A percentile compares a stretch with the other conserved stretches of the same genome.
These are phyloP conservation scores for Ustilago hordei DNA, from an alignment of 1,284 basidiomycete genomes.

Conservation along the genomic window DNA sequence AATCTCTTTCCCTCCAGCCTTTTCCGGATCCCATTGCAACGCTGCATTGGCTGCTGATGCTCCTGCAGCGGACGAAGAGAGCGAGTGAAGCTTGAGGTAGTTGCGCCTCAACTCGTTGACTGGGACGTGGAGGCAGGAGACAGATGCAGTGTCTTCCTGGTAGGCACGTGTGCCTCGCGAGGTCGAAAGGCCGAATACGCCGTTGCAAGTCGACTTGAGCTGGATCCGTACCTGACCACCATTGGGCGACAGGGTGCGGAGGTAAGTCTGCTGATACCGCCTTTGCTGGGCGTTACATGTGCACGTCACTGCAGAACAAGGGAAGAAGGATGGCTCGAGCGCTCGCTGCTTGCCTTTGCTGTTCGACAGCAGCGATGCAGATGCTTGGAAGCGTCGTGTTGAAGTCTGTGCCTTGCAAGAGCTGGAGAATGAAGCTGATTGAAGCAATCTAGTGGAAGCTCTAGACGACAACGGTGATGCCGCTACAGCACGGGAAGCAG, in stretches of 20 bases:
- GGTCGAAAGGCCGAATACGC: slow-evolving; percentile 54
- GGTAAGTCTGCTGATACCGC: slow-evolving; percentile 37
- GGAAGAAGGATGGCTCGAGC: slow-evolving; percentile 9
- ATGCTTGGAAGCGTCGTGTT: background rate
- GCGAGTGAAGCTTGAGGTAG: slow-evolving; percentile 43
- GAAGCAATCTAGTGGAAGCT: slow-evolving; percentile 1
- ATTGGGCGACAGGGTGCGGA: slow-evolving; percentile 40
- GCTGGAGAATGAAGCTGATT: slow-evolving; percentile 6
- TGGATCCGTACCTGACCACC: slow-evolving; percentile 45
- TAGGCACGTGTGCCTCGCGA: slow-evolving; percentile 60
- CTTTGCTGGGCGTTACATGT: slow-evolving; percentile 18
- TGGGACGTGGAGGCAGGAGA: slow-evolving; percentile 62
- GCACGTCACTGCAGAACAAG: background rate
- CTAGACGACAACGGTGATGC: background rate
- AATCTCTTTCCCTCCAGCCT: slow-evolving; percentile 59
- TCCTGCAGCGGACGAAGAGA: slow-evolving; percentile 26
- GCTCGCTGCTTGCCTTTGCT: slow-evolving; percentile 38
- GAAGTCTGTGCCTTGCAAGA: background rate
- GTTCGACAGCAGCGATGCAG: background rate
- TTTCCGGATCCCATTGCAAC: slow-evolving; percentile 54
- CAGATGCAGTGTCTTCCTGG: slow-evolving; percentile 65
- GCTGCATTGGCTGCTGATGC: slow-evolving; percentile 40
- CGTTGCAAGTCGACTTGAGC: slow-evolving; percentile 42
- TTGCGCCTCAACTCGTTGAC: slow-evolving; percentile 49
- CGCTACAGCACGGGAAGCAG: slow-evolving; percentile 5